Conservation (phyloP, 192 early-diverging fungal species). For the Chytriomyces sp. region DNA sequence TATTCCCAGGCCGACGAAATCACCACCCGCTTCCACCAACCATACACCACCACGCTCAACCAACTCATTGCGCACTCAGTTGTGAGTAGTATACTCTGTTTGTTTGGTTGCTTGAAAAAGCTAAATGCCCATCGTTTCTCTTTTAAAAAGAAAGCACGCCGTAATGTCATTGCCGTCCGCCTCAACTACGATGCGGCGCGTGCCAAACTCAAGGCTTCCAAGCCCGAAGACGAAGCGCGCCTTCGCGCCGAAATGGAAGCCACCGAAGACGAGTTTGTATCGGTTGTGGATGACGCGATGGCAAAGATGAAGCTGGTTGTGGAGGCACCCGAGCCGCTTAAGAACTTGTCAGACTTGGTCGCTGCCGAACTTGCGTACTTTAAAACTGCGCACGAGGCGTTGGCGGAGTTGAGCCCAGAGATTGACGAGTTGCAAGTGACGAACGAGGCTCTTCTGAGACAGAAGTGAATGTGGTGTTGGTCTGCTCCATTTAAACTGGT, state of each 20-base stretch:
- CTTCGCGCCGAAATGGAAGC: slow-evolving; percentile 83
- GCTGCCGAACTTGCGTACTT: slow-evolving; percentile 83
- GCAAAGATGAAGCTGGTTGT: slow-evolving; percentile 91
- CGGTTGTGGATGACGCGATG: slow-evolving; percentile 93
- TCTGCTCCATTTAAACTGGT: too few species aligned
- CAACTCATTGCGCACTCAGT: slow-evolving; percentile 78
- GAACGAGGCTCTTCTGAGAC: slow-evolving; percentile 86
- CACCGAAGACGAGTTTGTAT: slow-evolving; percentile 95
- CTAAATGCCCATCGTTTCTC: background rate
- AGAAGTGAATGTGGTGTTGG: slow-evolving; percentile 17
- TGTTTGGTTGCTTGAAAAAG: background rate
- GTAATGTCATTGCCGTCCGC: slow-evolving; percentile 80
- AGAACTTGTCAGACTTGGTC: slow-evolving; percentile 86
- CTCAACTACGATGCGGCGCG: slow-evolving; percentile 89
- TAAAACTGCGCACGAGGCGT: slow-evolving; percentile 59
- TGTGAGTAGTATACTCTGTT: slow-evolving; percentile 31
- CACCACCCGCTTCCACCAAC: slow-evolving; percentile 75
- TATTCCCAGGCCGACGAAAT: slow-evolving; percentile 69
- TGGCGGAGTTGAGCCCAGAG: slow-evolving; percentile 69
- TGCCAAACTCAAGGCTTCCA: slow-evolving; percentile 74
- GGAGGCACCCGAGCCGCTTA: slow-evolving; percentile 77
- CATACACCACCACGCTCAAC: slow-evolving; percentile 73
- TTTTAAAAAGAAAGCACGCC: slow-evolving; percentile 69
- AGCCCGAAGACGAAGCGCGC: slow-evolving; percentile 74
- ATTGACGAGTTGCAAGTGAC: slow-evolving; percentile 94